phyloP scores from a whole-genome alignment of 148 eudicot genomes.

The Persicaria maculosa region DNA sequence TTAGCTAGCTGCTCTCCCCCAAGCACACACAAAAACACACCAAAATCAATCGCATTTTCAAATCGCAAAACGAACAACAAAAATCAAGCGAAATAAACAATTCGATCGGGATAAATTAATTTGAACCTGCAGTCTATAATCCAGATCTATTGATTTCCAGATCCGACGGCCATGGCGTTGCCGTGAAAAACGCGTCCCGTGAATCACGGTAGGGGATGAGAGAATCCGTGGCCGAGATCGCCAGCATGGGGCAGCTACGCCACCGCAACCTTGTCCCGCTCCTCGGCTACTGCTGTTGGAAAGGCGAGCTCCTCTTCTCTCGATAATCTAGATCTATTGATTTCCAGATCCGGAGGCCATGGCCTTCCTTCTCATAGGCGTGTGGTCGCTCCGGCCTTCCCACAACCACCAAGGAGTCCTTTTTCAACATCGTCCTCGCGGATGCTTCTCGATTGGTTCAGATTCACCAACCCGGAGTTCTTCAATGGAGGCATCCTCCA shows the following conservation, averaged over 20 bases:
- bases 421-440: constrained; percentile 55
- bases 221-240: constrained; percentile 36
- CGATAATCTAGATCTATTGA: no score
- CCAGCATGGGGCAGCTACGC: constrained; percentile 30
- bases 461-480: constrained; percentile 91
- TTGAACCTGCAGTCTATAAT: neutral
- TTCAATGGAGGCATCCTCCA: no score
- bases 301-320: constrained; percentile 31
- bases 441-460: constrained; percentile 76
- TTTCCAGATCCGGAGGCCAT: no score
- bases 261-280: constrained; percentile 41
- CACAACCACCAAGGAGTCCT: constrained; percentile 73
- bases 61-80: neutral
- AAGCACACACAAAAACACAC: neutral
- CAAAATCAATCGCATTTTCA: neutral
- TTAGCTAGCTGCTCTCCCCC: no score
- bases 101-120: no score
- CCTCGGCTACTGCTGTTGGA: constrained; percentile 35
- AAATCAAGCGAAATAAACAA: neutral
- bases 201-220: constrained; percentile 36
- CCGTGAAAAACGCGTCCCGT: constrained; percentile 33
- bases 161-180: no score
- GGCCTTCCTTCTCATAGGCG: constrained; percentile 46
- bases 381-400: constrained; percentile 55
- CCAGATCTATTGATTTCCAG: no score